A percentile compares a stretch with the other conserved stretches of the same genome.
Evolutionary conservation across 2,329 filamentous ascomycete genomes (phyloP).

Genomic region (Talaromyces funiculosus): DNA sequence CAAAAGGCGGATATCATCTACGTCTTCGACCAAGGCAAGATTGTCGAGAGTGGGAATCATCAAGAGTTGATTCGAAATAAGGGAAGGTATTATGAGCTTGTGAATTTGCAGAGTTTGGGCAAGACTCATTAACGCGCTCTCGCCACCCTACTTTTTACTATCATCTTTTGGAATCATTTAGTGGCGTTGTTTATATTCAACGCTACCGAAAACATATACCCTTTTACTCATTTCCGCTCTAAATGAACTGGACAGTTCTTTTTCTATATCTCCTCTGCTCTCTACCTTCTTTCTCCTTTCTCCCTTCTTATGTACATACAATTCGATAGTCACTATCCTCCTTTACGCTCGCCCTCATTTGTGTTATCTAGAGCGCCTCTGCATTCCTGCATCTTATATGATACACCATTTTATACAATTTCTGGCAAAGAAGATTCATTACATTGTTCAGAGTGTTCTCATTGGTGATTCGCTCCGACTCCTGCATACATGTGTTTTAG

Average conservation of each 20-base stretch:
- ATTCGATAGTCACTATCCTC: not conserved
- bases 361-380: not conserved
- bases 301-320: not conserved
- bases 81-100: constrained; percentile 71
- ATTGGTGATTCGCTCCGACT: not conserved
- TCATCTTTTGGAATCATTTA: not conserved
- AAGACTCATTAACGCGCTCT: constrained; percentile 34
- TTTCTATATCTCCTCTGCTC: not conserved
- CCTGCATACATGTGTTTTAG: no score
- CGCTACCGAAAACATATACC: not conserved
- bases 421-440: not conserved
- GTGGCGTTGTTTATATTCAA: not conserved
- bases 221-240: not conserved
- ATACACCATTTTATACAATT: not conserved
- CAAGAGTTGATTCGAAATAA: constrained; percentile 62
- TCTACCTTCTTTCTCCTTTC: not conserved
- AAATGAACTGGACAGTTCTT: not conserved
- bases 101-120: constrained; percentile 72
- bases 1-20: constrained; percentile 94
- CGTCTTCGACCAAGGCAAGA: constrained; percentile 84
- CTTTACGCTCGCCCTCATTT: not conserved
- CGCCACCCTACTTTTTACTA: not conserved
- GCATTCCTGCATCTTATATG: not conserved
- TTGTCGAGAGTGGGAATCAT: constrained; percentile 83
- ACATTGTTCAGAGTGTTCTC: not conserved